Percentiles rank a stretch among this genome's conserved stretches.
Evolutionary conservation across 1,284 basidiomycete genomes (phyloP).

Genomic region (Naganishia sp.): DNA sequence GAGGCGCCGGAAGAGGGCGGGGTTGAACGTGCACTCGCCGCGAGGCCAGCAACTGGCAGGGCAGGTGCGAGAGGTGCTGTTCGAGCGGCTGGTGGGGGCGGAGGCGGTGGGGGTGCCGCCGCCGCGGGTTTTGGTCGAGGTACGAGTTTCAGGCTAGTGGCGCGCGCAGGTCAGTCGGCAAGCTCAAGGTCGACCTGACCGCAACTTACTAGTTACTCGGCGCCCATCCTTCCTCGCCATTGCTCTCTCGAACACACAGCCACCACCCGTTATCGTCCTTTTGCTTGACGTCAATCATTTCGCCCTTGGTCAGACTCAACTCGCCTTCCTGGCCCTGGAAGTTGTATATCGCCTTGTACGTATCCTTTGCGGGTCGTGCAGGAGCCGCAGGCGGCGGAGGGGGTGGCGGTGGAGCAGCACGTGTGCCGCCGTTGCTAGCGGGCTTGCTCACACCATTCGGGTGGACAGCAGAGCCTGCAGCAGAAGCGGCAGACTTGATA

Average conservation of each 20-base stretch:
- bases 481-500: conserved; percentile 44
- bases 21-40: conserved; percentile 55
- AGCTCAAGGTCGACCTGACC: background rate
- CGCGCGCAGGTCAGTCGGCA: background rate
- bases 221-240: conserved; percentile 84
- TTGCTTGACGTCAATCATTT: conserved; percentile 85
- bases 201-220: conserved; percentile 76
- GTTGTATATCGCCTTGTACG: conserved; percentile 82
- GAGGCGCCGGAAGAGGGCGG: conserved; percentile 61
- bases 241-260: conserved; percentile 76
- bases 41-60: conserved; percentile 38
- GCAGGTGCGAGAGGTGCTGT: conserved; percentile 57
- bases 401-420: conserved; percentile 57
- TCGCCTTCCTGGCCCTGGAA: conserved; percentile 92
- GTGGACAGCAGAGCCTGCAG: conserved; percentile 38
- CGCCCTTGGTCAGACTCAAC: conserved; percentile 85
- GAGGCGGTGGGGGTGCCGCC: conserved; percentile 57
- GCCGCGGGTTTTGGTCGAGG: conserved; percentile 69
- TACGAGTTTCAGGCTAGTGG: conserved; percentile 65
- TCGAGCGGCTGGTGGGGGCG: conserved; percentile 51
- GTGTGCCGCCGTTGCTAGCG: conserved; percentile 41
- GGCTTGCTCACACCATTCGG: conserved; percentile 44
- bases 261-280: conserved; percentile 97
- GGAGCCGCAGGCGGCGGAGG: conserved; percentile 61
- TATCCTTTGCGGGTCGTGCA: conserved; percentile 66